These are phyloP conservation scores for Magnolia changhungtana DNA, from an alignment of 164 flowering plant genomes.

Conservation along the genomic window DNA sequence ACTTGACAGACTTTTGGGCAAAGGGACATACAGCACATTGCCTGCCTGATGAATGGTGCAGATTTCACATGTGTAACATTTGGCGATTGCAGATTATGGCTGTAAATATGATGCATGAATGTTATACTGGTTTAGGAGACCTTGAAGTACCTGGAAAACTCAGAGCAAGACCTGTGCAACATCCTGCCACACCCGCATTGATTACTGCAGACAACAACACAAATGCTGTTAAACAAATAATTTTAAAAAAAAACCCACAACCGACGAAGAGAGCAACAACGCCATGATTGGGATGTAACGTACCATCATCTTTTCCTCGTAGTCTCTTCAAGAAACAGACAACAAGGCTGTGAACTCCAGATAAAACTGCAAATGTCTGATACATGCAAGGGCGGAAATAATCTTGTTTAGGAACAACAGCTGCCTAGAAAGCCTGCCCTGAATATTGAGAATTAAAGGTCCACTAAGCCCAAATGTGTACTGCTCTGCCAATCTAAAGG, in stretches of 20 bases:
- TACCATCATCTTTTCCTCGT: conserved; percentile 98
- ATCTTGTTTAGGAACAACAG: neutral
- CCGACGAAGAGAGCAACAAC: no score
- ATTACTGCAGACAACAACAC: conserved; percentile 41
- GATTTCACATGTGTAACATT: neutral
- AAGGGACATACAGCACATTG: neutral
- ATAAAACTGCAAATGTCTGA: conserved; percentile 90
- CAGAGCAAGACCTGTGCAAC: conserved; percentile 93
- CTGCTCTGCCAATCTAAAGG: neutral
- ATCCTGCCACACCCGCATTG: conserved; percentile 96
- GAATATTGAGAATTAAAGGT: neutral
- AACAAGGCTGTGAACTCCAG: conserved; percentile 93
- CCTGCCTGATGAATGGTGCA: neutral
- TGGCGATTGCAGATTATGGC: neutral
- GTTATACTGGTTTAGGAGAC: neutral
- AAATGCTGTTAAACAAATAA: neutral
- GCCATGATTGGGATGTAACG: neutral
- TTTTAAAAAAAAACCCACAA: no score
- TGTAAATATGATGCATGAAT: neutral
- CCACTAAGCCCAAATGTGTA: neutral
- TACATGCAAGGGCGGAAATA: conserved; percentile 4
- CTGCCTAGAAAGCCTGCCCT: neutral
- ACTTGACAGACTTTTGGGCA: neutral
- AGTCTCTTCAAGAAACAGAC: conserved; percentile 77
- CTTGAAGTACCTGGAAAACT: conserved; percentile 74